Conservation (phyloP, 352 stramenopile genomes). For the Globisporangium nagaii region DNA sequence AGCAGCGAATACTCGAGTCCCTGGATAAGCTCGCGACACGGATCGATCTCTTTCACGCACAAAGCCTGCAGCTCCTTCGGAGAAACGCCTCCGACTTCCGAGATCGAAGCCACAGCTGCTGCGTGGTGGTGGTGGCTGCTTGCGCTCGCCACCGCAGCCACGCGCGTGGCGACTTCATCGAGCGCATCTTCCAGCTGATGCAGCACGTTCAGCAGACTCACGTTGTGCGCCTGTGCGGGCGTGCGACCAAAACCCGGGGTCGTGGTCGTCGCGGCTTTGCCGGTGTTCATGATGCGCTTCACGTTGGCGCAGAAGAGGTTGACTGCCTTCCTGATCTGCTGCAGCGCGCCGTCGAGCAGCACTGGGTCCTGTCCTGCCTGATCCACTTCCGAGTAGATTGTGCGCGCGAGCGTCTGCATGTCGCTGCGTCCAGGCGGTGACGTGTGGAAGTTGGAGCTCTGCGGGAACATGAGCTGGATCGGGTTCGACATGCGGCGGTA, state of each 20-base stretch:
- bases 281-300: conserved; percentile 68
- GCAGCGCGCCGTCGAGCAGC: conserved; percentile 46
- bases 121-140: conserved; percentile 2
- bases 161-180: conserved; percentile 41
- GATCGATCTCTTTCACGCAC: conserved; percentile 27
- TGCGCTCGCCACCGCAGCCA: conserved; percentile 16
- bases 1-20: conserved; percentile 58
- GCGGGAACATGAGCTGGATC: conserved; percentile 86
- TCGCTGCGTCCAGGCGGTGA: conserved; percentile 75
- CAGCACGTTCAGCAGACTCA: conserved; percentile 61
- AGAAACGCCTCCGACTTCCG: conserved; percentile 2
- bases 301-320: conserved; percentile 66
- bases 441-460: conserved; percentile 78
- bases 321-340: conserved; percentile 59
- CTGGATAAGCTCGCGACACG: conserved; percentile 46
- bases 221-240: conserved; percentile 72
- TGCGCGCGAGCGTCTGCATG: conserved; percentile 76
- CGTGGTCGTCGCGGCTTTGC: conserved; percentile 38
- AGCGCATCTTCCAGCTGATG: conserved; percentile 61
- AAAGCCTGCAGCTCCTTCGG: conserved; percentile 36
- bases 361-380: conserved; percentile 51
- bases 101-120: not conserved
- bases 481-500: conserved; percentile 63
- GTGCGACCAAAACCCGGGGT: conserved; percentile 53
- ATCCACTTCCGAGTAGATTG: conserved; percentile 68